These are phyloP conservation scores for Tricholomella constricta DNA, from an alignment of 768 basidiomycete species.

Conservation along the genomic window DNA sequence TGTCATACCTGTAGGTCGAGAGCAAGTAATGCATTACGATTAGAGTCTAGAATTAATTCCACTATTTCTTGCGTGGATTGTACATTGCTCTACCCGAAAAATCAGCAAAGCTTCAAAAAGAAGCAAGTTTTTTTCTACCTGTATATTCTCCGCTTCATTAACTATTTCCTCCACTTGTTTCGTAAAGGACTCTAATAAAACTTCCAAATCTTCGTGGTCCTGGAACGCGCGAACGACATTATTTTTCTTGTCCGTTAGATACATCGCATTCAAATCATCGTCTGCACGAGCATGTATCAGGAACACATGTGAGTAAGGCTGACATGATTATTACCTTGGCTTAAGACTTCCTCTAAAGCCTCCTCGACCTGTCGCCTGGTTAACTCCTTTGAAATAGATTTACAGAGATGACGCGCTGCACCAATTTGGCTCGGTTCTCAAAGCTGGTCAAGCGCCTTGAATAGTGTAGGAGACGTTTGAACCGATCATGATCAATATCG, in stretches of 20 bases:
- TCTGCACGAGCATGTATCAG: conserved; percentile 48
- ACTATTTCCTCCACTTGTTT: conserved; percentile 98
- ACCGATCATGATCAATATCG: conserved; percentile 93
- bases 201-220: conserved; percentile 93
- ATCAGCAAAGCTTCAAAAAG: background rate
- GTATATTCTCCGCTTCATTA: conserved; percentile 86
- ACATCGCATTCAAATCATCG: conserved; percentile 94
- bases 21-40: conserved; percentile 89
- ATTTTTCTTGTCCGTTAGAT: conserved; percentile 83
- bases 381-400: background rate
- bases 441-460: conserved; percentile 86
- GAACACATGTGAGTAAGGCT: background rate
- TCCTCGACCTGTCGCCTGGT: conserved; percentile 67
- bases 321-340: conserved; percentile 60
- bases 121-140: conserved; percentile 46
- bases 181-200: conserved; percentile 90
- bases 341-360: conserved; percentile 88
- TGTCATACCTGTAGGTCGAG: conserved; percentile 79
- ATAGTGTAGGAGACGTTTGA: conserved; percentile 90
- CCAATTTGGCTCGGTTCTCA: conserved; percentile 87
- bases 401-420: conserved; percentile 31
- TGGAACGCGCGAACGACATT: conserved; percentile 56
- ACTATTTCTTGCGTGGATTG: conserved; percentile 98
- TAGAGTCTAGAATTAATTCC: conserved; percentile 93
- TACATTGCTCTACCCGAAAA: conserved; percentile 71